Base-by-base conservation (phyloP, 352 stramenopile species). In the Globisporangium nunn region DNA sequence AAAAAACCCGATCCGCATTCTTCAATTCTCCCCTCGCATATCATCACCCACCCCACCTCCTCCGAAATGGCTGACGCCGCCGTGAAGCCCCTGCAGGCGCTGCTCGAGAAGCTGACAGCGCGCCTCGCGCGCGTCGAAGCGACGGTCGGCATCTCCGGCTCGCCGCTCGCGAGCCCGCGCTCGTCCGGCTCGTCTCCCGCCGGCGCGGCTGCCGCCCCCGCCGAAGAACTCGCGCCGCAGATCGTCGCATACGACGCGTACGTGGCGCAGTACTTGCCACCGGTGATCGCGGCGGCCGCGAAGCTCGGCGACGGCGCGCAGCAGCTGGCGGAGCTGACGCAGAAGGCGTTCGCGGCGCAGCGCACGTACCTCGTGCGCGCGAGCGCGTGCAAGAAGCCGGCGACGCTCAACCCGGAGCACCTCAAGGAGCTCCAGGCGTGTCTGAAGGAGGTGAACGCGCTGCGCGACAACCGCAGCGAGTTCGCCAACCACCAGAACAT, bases 171-270 rank as follows among this genome's bases (percentile, higher is more conserved):
- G 45, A 56, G 44, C 10, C 33, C 33, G 5, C 49, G 56, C 57
- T 59, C 54, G 12, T 45, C 60, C 3, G 6, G 48, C 0, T 44
- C 58, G 0, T 40, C 56, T 0, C 29, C 56, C 0, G 15, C 72
- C 3, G 23, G 67, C 8, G 29, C 65, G 11, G 53, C 57, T 18
- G 41, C 61, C 0, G 46, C 56, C 2, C 7, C 72, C 1, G 58
- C 54, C 46, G 56, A 66, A 10, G 74, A 88, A 56, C 60, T 92
- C 54, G 70, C 80, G 53, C 78, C 75, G 51, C 68, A 78, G 72
- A 67, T 98, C 70, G 67, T 73, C 23, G 92, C 93, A 6, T 98
- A 97, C 71, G 93, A 98, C 67, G 87, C 85, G 64, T 96, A 97
- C 71, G 66, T 86, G 39, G 60, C 75, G 44, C 72, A 81, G 48